Evolutionary conservation across 306 rosid genomes (phyloP).

Genomic region (Canavalia ensiformis): DNA sequence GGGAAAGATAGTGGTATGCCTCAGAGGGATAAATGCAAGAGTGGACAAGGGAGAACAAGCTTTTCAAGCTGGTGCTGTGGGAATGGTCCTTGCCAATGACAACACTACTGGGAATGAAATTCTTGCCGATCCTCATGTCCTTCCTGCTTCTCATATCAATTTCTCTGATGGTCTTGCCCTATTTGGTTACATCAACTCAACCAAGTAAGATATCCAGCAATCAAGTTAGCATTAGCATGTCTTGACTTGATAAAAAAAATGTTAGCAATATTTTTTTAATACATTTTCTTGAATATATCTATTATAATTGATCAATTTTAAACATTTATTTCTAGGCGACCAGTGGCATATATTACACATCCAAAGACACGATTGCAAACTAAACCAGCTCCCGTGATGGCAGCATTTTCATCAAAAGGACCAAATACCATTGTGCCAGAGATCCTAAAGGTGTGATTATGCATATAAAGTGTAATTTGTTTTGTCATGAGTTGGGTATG

Average conservation of each 20-base stretch:
- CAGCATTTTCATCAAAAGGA: slow-evolving; percentile 93
- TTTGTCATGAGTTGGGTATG: slow-evolving; percentile 1
- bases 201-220: slow-evolving; percentile 64
- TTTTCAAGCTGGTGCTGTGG: slow-evolving; percentile 79
- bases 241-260: not conserved
- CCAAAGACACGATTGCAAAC: slow-evolving; percentile 65
- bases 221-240: not conserved
- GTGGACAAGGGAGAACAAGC: slow-evolving; percentile 92
- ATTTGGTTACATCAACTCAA: slow-evolving; percentile 66
- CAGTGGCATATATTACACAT: slow-evolving; percentile 70
- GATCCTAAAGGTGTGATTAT: slow-evolving; percentile 74
- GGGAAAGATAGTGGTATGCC: slow-evolving; percentile 86
- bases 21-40: slow-evolving; percentile 84
- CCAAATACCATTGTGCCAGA: slow-evolving; percentile 76
- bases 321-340: slow-evolving; percentile 56
- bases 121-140: slow-evolving; percentile 89
- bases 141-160: slow-evolving; percentile 84
- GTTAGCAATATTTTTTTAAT: too few relatives aligned
- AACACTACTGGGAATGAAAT: slow-evolving; percentile 70
- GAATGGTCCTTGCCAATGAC: slow-evolving; percentile 88
- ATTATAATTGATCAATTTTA: too few relatives aligned
- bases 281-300: too few relatives aligned
- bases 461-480: slow-evolving; percentile 6
- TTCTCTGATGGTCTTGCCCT: slow-evolving; percentile 60
- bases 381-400: slow-evolving; percentile 95